phyloP scores from a whole-genome alignment of 2,329 filamentous ascomycete genomes.

The Colletotrichum nymphaeae region DNA sequence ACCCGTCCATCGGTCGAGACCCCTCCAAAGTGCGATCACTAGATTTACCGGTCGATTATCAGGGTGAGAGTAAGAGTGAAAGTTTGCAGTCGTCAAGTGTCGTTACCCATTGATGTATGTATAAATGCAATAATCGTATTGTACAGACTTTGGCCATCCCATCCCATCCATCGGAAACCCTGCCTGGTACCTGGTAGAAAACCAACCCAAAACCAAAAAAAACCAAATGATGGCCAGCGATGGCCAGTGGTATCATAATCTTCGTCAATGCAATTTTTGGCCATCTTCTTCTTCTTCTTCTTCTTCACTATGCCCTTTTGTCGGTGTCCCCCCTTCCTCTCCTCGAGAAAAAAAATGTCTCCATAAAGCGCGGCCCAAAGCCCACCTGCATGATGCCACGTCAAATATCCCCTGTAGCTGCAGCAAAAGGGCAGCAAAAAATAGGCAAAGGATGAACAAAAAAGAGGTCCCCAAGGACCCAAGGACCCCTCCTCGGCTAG shows the following conservation, averaged over 20 bases:
- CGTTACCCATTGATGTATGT: neutral
- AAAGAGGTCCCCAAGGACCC: neutral
- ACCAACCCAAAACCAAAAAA: neutral
- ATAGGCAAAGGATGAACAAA: neutral
- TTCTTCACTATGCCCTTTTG: neutral
- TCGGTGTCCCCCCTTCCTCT: too few species aligned
- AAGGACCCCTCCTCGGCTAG: neutral
- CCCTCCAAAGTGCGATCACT: neutral
- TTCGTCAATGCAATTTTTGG: neutral
- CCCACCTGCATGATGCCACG: constrained; percentile 18
- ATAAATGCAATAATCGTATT: neutral
- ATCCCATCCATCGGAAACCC: neutral
- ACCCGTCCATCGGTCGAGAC: neutral
- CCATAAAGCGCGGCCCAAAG: neutral
- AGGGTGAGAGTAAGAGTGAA: neutral
- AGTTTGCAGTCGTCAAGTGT: neutral
- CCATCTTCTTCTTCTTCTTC: neutral
- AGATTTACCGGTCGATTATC: neutral
- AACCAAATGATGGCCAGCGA: neutral
- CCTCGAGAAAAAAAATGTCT: neutral
- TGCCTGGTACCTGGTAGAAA: too few species aligned
- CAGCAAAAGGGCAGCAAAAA: neutral
- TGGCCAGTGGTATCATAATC: constrained; percentile 3
- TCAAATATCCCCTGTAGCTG: constrained; percentile 26
- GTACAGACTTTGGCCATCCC: neutral